phyloP scores from a whole-genome alignment of 2,329 filamentous ascomycete species.

The Fusarium drepaniforme region DNA sequence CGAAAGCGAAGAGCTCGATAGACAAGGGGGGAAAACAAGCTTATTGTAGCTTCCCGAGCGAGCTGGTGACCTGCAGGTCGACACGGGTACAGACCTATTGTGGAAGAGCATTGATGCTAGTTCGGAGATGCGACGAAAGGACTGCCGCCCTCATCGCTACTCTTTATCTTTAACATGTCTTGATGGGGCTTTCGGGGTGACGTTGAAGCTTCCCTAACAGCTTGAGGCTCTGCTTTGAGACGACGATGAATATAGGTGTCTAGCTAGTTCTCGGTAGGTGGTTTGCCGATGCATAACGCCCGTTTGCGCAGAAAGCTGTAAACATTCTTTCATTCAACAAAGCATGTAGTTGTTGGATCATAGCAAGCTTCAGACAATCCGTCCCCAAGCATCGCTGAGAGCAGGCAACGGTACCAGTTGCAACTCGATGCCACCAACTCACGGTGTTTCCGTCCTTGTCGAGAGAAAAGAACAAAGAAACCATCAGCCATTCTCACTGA shows the following conservation, averaged over 20 bases:
- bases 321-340: background rate
- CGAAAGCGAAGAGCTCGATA: background rate
- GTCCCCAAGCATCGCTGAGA: background rate
- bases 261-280: background rate
- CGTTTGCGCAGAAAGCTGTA: background rate
- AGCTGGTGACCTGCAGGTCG: background rate
- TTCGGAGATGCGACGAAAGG: background rate
- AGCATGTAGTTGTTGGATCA: too few species aligned
- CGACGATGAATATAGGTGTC: background rate
- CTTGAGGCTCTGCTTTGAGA: background rate
- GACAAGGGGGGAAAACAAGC: background rate
- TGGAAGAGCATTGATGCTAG: background rate
- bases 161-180: background rate
- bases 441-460: background rate
- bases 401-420: background rate
- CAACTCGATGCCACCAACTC: background rate
- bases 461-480: conserved; percentile 17
- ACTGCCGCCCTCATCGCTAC: too few species aligned
- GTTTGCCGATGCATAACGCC: background rate
- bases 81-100: background rate
- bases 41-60: background rate
- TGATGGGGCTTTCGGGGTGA: background rate
- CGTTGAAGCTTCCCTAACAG: background rate
- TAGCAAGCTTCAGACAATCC: background rate
- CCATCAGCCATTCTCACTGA: background rate